Conservation (phyloP, 371 early-diverging fungal species). For the Capillidium heterosporum region DNA sequence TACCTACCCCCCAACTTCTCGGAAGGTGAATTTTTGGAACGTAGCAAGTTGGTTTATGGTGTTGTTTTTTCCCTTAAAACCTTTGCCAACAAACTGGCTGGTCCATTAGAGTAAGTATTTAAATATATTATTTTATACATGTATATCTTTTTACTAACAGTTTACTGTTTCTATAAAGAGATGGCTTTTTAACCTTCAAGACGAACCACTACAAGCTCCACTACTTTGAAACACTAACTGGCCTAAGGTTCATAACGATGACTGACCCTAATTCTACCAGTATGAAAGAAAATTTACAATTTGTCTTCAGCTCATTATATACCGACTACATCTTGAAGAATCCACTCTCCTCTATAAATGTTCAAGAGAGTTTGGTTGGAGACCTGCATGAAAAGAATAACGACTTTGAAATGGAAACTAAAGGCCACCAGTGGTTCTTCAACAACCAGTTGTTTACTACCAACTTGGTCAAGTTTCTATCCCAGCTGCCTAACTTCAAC, state of each 20-base stretch:
- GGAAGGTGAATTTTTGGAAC: constrained; percentile 1
- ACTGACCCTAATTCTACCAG: neutral
- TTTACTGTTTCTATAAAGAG: neutral
- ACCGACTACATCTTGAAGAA: neutral
- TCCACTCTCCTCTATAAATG: neutral
- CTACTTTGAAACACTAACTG: neutral
- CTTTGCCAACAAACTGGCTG: neutral
- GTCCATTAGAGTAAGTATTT: neutral
- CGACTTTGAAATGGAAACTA: neutral
- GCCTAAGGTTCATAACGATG: neutral
- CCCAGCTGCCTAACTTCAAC: neutral
- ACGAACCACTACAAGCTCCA: neutral
- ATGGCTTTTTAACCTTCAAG: constrained; percentile 1
- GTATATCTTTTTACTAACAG: neutral
- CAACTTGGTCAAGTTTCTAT: neutral
- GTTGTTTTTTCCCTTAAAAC: neutral
- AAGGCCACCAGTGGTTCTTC: neutral
- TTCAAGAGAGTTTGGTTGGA: neutral
- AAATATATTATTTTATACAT: neutral
- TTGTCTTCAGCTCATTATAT: neutral
- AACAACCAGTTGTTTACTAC: neutral
- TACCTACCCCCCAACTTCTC: neutral
- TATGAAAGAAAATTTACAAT: neutral
- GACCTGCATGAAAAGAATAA: neutral
- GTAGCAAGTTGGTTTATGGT: constrained; percentile 1